Base-by-base conservation (phyloP, 192 early-diverging fungal genomes). In the Linnemannia hyalina region DNA sequence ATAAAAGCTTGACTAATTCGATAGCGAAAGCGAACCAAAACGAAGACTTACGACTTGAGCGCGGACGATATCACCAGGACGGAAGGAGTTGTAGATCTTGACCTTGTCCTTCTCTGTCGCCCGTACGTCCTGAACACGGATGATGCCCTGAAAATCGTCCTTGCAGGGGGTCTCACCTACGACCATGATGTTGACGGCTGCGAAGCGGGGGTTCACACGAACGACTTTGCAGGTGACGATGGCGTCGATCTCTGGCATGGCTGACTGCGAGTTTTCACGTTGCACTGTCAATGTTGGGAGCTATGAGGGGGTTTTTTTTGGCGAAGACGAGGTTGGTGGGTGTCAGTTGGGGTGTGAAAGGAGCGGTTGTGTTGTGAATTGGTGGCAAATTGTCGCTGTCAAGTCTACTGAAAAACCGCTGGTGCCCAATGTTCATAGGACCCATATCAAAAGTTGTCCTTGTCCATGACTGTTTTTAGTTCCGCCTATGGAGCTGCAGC, bases 21-120 rank as follows among this genome's bases (percentile, higher is more conserved):
- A 54, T 79, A 52, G 41, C 32, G 35, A 85, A 7, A 88, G 20
- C 32, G 20, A 49, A 23, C 22, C 10, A 46, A 3, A 15, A 46
- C 9, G 0, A 42, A 55, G 23, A 75, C 55, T 71, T 85, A 83
- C 89, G 20, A 95, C 93, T 82, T 95, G 93, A 29, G 94, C 95
- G 9, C 94, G 89, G 44, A 99, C 93, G 80, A 99, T 96, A 75
- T 99, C 98, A 15, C 98, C 98, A 2, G 97, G 98, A 54, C 97
- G 89, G 89, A 97, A 99, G 47, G 95, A 96, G 52, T 92, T 91
- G 88, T 95, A 94, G 79, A 99, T 97, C 87, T 96, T 95, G 63
- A 98, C 95, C 81, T 96, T 95, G 82, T 99, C 98, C 78, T 95
- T 96, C 76, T 99, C 98, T 0, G 98, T 98, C 23, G 96, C 96